Evolutionary conservation across 192 early-diverging fungal genomes (phyloP), one percentile per base, ranked within the genome.

Genomic region (Umbelopsis vinacea): DNA sequence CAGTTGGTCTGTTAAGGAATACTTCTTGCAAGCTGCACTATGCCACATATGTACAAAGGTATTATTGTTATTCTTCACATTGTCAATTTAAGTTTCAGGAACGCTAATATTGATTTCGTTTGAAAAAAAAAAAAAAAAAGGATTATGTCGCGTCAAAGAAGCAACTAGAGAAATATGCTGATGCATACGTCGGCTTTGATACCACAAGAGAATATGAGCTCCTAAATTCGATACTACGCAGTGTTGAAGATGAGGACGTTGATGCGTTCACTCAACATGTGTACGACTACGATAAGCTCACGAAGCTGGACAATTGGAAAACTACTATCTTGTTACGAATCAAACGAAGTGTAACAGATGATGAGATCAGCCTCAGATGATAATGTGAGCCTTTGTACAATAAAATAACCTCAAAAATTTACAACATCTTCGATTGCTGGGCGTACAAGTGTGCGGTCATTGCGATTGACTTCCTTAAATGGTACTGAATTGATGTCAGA

Each of bases 291-390:
- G 96, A 99, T 80, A 83, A 90, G 63, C 78, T 98, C 55, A 93
- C 92, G 26, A 92, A 93, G 78, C 86, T 99, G 38, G 98, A 99
- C 84, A 88, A 88, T 76, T 99, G 98, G 98, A 99, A 98, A 82
- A 98, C 97, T 9, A 89, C 91, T 29, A 82, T 98, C 52, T 80
- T 98, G 46, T 83, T 98, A 69, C 84, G 86, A 60, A 91, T 97
- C 70, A 97, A 98, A 83, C 57, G 57, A 26, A 37, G 57, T 37
- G 7, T 63, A 37, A 63, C 29, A 0, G 29, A 63, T 19, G 57
- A 63, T 29, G 57, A 63, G 19, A 7, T 63, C 0, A 63, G 17
- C 33, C 26, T 63, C 10, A 35, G 57, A 35, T 63, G 19, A 37
- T 26, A 29, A 8, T 3, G 24, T n/a, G n/a, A n/a, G 14, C 14